Base-by-base conservation (phyloP, 73 alveolate species). In the Breviolum minutum region DNA sequence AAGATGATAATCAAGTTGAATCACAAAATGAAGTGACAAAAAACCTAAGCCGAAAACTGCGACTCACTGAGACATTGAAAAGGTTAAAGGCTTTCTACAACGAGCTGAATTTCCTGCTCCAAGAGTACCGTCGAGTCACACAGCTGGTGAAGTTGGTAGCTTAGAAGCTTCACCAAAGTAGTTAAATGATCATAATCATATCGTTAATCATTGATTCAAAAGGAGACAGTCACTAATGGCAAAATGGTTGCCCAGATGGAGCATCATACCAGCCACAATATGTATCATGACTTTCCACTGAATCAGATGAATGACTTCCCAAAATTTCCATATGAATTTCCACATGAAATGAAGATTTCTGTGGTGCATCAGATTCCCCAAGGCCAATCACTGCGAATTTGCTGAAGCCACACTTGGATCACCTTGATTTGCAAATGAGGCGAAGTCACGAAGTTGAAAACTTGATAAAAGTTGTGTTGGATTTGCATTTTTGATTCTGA, bases 321-420 rank as follows among this genome's bases (percentile, higher is more conserved):
- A 40, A 40, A 40, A 40, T 40, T 40, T 40, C 54, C 54, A 40
- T 40, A 40, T 40, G 54, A 40, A 2, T 40, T 40, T 40, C 54
- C 54, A 40, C 0, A 40, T 40, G 54, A 40, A 40, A 71, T 71
- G 81, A 7, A 20, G 81, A 22, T 71, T 76, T 12, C 62, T 8
- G 20, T 12, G 0, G 85, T 7, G 62, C 62, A 40, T 3, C 54
- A 40, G 54, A 40, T 40, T 76, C 20, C 62, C 89, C 30, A 9
- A 92, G 80, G 90, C 97, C 97, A 9, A 92, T 92, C 97, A 74
- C 97, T 5, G 84, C 97, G 66, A 92, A 92, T 40, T 61, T 92
- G n/a, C 61, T 92, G 81, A 92, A 92, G 89, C 97, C 97, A 9
- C 97, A 92, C 73, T 30, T 92, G 97, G 97, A 92, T 12, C 97